Conservation (phyloP, 2,329 filamentous ascomycete genomes). For the Calycina herbarum region DNA sequence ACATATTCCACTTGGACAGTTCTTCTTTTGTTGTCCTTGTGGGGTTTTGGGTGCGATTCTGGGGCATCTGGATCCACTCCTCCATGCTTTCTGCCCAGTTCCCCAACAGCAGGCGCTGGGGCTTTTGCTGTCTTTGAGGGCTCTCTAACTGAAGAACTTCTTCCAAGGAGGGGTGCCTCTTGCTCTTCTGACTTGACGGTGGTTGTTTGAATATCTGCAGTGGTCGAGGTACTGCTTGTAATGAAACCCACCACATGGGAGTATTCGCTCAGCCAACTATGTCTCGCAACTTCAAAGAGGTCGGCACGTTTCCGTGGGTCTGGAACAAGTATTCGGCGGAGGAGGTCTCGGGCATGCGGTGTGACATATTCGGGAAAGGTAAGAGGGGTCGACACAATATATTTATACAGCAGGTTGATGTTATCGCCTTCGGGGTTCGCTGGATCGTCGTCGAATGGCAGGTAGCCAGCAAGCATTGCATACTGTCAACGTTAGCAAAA, state of each 20-base stretch:
- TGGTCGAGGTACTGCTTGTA: constrained; percentile 88
- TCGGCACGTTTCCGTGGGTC: constrained; percentile 94
- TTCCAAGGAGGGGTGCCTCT: constrained; percentile 65
- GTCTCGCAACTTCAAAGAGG: constrained; percentile 92
- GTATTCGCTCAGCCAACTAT: constrained; percentile 98
- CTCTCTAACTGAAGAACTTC: constrained; percentile 91
- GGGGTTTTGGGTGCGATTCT: constrained; percentile 60
- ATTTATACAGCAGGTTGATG: constrained; percentile 98
- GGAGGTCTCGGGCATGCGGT: constrained; percentile 87
- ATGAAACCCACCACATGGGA: constrained; percentile 97
- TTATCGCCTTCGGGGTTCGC: constrained; percentile 98
- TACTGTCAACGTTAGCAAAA: constrained; percentile 61
- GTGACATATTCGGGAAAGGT: constrained; percentile 99
- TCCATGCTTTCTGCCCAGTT: constrained; percentile 71
- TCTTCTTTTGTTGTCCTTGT: constrained; percentile 83
- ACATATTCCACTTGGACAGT: constrained; percentile 99
- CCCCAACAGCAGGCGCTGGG: constrained; percentile 53
- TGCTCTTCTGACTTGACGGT: constrained; percentile 61
- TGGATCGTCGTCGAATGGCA: constrained; percentile 97
- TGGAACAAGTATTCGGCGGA: constrained; percentile 90
- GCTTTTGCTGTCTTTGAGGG: constrained; percentile 66
- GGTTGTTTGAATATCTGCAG: constrained; percentile 80
- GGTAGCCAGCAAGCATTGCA: constrained; percentile 95
- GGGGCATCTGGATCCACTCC: constrained; percentile 70
- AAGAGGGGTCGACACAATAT: constrained; percentile 94